Percentiles rank a stretch among this genome's conserved stretches.
These are phyloP conservation scores for Aureobasidium mangrovei DNA, from an alignment of 2,329 filamentous ascomycete species.

Conservation along the genomic window DNA sequence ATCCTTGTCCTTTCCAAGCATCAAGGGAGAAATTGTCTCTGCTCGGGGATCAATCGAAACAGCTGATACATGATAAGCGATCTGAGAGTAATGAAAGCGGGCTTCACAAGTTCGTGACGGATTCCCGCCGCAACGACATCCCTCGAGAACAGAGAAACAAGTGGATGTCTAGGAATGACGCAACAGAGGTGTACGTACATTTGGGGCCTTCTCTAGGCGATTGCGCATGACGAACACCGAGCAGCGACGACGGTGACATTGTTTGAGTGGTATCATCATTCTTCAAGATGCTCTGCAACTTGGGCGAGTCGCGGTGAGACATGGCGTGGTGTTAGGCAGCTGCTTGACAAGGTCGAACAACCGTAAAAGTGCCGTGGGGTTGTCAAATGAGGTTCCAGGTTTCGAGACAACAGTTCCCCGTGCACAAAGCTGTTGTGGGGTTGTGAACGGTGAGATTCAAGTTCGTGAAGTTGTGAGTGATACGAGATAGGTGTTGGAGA, in stretches of 20 bases:
- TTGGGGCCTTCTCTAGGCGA: slow-evolving; percentile 6
- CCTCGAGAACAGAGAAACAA: too few relatives aligned
- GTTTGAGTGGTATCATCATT: slow-evolving; percentile 3
- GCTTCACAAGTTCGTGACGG: too few relatives aligned
- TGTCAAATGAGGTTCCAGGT: not conserved
- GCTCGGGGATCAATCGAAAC: slow-evolving; percentile 37
- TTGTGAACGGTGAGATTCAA: too few relatives aligned
- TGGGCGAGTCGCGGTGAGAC: slow-evolving; percentile 13
- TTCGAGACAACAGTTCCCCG: not conserved
- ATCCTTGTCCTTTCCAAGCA: slow-evolving; percentile 38
- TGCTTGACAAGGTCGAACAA: not conserved
- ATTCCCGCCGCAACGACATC: too few relatives aligned
- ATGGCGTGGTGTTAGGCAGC: not conserved
- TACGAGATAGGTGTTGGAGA: too few relatives aligned
- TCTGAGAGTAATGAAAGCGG: not conserved
- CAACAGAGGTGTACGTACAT: not conserved
- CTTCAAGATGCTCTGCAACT: slow-evolving; percentile 12
- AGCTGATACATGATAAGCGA: slow-evolving; percentile 25
- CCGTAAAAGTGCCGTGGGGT: not conserved
- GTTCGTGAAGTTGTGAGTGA: too few relatives aligned
- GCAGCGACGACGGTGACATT: slow-evolving; percentile 9
- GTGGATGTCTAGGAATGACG: not conserved
- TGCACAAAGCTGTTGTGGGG: not conserved
- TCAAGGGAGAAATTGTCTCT: slow-evolving; percentile 39
- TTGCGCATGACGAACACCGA: not conserved